Conservation (phyloP, 208 protist species). For the Crithidia bombi region DNA sequence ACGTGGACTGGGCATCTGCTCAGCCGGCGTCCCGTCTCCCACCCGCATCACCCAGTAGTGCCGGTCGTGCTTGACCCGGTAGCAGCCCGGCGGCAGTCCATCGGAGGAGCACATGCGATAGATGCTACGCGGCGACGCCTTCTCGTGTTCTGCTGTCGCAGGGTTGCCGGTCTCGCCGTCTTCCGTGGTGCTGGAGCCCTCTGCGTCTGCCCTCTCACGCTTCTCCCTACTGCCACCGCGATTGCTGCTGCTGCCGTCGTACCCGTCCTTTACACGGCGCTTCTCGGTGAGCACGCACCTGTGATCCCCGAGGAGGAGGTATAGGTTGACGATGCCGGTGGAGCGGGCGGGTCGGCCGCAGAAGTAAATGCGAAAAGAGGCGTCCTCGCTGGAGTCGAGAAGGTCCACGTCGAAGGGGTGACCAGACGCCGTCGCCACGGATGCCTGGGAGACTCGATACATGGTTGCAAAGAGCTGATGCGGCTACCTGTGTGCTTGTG, state of each 20-base stretch:
- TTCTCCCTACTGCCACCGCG: not conserved
- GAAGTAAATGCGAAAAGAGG: constrained; percentile 38
- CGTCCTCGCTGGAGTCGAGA: not conserved
- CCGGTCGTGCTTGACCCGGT: constrained; percentile 38
- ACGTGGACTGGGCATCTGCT: not conserved
- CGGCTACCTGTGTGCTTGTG: no score
- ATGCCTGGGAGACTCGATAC: not conserved
- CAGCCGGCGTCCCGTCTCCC: not conserved
- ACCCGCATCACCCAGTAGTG: constrained; percentile 48
- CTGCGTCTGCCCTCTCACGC: not conserved
- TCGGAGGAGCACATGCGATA: constrained; percentile 37
- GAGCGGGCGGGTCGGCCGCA: constrained; percentile 58
- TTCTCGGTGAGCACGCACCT: constrained; percentile 57
- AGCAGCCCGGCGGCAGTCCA: constrained; percentile 42
- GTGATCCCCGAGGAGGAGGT: constrained; percentile 47
- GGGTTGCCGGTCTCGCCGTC: not conserved
- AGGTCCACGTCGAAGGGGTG: not conserved
- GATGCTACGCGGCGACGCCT: constrained; percentile 4
- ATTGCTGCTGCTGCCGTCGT: not conserved
- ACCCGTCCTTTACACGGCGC: constrained; percentile 3
- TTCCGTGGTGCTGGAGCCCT: not conserved
- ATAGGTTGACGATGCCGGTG: constrained; percentile 71
- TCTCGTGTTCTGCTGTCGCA: not conserved
- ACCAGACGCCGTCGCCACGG: not conserved
- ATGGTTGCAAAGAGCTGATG: not conserved